phyloP scores from a whole-genome alignment of 306 rosid genomes.

The Castanopsis chinensis region DNA sequence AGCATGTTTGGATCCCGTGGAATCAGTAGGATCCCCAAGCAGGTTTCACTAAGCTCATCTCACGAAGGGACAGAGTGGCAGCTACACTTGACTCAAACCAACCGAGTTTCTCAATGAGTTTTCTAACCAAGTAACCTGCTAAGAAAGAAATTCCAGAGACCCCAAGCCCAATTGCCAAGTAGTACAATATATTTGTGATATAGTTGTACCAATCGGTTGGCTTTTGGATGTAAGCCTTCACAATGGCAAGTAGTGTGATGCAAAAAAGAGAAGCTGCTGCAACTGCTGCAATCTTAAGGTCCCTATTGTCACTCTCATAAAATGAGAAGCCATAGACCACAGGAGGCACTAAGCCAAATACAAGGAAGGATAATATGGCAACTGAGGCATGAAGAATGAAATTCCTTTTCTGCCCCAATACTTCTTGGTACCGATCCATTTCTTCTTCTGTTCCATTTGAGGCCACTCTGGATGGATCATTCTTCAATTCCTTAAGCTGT shows the following conservation, averaged over 20 bases:
- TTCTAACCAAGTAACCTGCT: conserved; percentile 50
- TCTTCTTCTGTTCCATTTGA: conserved; percentile 1
- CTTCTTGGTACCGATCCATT: conserved; percentile 41
- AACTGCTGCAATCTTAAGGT: conserved; percentile 68
- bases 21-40: conserved; percentile 35
- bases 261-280: conserved; percentile 67
- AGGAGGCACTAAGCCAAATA: conserved; percentile 72
- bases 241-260: conserved; percentile 59
- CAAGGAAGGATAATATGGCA: conserved; percentile 56
- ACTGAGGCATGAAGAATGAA: conserved; percentile 55
- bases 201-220: conserved; percentile 38
- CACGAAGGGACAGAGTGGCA: conserved; percentile 20
- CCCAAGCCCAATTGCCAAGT: conserved; percentile 41
- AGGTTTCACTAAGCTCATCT: conserved; percentile 15
- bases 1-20: neutral
- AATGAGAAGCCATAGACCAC: conserved; percentile 70
- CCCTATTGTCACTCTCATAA: conserved; percentile 44
- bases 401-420: conserved; percentile 48
- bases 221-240: conserved; percentile 49
- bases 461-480: conserved; percentile 30
- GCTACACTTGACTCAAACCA: conserved; percentile 42
- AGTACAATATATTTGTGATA: conserved; percentile 41
- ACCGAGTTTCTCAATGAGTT: conserved; percentile 44
- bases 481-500: conserved; percentile 62
- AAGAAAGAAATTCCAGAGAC: conserved; percentile 59